phyloP scores from a whole-genome alignment of 306 rosid genomes.

The Datisca glomerata region DNA sequence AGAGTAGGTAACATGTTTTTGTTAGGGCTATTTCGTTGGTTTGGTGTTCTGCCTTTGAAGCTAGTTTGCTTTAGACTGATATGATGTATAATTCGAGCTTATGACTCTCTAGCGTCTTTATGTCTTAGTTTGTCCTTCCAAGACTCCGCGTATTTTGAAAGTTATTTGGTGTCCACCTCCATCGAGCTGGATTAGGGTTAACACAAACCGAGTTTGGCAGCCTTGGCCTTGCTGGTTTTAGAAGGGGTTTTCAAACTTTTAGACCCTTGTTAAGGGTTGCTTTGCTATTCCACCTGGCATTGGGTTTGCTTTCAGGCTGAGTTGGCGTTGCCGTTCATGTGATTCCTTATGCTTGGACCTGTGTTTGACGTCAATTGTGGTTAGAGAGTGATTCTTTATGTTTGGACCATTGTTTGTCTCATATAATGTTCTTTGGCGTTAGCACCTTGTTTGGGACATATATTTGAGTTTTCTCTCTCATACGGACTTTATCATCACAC shows the following conservation, averaged over 20 bases:
- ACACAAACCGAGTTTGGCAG: neutral
- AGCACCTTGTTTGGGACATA: neutral
- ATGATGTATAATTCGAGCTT: too few species aligned
- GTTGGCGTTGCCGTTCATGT: neutral
- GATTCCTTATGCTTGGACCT: neutral
- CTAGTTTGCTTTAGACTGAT: too few species aligned
- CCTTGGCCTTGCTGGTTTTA: neutral
- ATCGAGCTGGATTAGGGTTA: too few species aligned
- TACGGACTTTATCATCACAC: neutral
- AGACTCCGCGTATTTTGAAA: too few species aligned
- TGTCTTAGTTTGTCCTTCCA: too few species aligned
- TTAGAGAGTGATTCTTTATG: neutral
- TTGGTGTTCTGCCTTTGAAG: too few species aligned
- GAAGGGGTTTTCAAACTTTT: neutral
- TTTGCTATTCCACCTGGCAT: neutral
- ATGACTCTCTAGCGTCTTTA: too few species aligned
- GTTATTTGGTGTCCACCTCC: too few species aligned
- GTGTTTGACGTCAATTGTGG: neutral
- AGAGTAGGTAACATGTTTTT: too few species aligned
- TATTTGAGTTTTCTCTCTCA: too few species aligned
- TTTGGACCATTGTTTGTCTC: neutral
- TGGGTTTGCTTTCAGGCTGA: neutral
- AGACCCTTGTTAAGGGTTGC: neutral
- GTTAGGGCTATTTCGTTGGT: too few species aligned
- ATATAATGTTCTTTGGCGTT: neutral